phyloP scores from a whole-genome alignment of 1,139 yeast genomes.

The Taphrina flavorubra region DNA sequence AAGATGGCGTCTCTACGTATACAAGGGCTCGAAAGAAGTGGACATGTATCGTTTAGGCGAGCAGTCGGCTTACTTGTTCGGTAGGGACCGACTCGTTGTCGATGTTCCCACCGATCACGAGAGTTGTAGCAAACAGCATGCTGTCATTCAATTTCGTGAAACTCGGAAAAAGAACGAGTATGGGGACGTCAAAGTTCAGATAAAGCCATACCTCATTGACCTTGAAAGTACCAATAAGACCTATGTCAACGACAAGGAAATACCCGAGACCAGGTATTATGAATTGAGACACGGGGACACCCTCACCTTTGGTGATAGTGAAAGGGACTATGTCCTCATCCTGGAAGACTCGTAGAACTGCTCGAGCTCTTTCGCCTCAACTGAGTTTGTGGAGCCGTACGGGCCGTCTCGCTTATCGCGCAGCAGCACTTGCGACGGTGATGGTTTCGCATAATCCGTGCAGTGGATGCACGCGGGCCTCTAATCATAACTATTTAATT shows the following conservation, averaged over 20 bases:
- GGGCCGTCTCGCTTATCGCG: too few species aligned
- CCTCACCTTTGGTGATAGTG: conserved; percentile 57
- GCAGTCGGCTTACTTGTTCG: conserved; percentile 55
- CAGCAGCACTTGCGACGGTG: too few species aligned
- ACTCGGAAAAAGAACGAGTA: conserved; percentile 44
- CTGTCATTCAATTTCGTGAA: conserved; percentile 60
- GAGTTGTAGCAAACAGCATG: conserved; percentile 62
- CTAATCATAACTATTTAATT: too few species aligned
- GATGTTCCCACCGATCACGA: conserved; percentile 58
- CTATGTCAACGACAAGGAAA: conserved; percentile 56
- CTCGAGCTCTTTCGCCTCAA: neutral
- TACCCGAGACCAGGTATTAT: conserved; percentile 59
- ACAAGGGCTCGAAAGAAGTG: conserved; percentile 48
- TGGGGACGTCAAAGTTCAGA: conserved; percentile 45
- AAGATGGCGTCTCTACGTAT: conserved; percentile 48
- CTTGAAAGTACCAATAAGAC: conserved; percentile 64
- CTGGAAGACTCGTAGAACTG: conserved; percentile 26
- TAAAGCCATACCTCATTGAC: conserved; percentile 59
- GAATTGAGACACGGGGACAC: conserved; percentile 60
- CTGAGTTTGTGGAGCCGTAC: conserved; percentile 1
- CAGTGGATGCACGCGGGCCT: too few species aligned
- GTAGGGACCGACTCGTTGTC: conserved; percentile 57
- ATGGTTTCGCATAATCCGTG: too few species aligned
- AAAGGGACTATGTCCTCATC: conserved; percentile 51
- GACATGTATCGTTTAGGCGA: conserved; percentile 51